These are phyloP conservation scores for Ormosia semicastrata DNA, from an alignment of 306 rosid genomes.

Conservation along the genomic window DNA sequence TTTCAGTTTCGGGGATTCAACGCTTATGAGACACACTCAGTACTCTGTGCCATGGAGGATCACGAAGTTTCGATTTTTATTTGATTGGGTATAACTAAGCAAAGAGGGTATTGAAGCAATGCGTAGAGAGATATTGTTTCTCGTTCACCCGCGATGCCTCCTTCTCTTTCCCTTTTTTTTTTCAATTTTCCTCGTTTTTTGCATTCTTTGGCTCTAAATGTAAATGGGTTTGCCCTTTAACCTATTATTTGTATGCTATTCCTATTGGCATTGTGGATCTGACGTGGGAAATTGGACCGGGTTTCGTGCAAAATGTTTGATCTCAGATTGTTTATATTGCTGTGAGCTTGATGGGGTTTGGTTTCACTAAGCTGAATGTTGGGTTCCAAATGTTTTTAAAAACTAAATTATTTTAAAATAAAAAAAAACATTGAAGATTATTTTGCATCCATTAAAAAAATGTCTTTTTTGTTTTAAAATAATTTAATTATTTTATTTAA, in stretches of 20 bases:
- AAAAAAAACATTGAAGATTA: too few species aligned
- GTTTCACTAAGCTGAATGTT: not conserved
- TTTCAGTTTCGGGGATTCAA: too few species aligned
- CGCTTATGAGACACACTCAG: too few species aligned
- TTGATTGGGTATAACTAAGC: conserved; percentile 14
- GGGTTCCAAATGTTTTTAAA: too few species aligned
- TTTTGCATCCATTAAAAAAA: too few species aligned
- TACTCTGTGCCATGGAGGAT: too few species aligned
- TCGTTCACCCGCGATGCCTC: conserved; percentile 57
- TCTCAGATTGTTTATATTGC: not conserved
- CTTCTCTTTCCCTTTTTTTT: conserved; percentile 49
- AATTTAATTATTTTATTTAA: too few species aligned
- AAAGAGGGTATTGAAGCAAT: conserved; percentile 28
- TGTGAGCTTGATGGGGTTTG: not conserved
- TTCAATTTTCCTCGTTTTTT: conserved; percentile 49
- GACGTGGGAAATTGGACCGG: not conserved
- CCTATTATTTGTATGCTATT: not conserved
- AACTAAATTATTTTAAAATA: too few species aligned
- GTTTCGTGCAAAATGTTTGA: not conserved
- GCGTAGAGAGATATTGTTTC: conserved; percentile 55
- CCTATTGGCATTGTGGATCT: too few species aligned
- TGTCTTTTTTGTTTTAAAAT: too few species aligned
- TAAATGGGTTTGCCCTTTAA: conserved; percentile 4
- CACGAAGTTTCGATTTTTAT: too few species aligned
- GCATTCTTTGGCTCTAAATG: conserved; percentile 38